phyloP scores from a whole-genome alignment of 805 yeast species.

The Ogataea ganodermae region DNA sequence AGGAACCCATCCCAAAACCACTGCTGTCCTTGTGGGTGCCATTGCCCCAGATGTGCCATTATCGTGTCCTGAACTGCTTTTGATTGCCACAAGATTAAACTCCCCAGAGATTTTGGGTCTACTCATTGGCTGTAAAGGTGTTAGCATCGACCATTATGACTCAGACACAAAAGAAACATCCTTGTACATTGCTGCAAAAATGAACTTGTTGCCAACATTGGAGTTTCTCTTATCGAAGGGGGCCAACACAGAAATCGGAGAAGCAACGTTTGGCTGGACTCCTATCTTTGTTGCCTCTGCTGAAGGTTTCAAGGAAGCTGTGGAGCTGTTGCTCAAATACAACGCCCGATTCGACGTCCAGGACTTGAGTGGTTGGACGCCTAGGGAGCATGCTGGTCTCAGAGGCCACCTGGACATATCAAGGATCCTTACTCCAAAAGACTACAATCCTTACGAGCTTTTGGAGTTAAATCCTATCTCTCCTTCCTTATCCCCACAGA shows the following conservation, averaged over 20 bases:
- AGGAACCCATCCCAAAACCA: slow-evolving; percentile 80
- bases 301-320: slow-evolving; percentile 69
- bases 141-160: slow-evolving; percentile 66
- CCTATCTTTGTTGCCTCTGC: slow-evolving; percentile 89
- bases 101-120: slow-evolving; percentile 56
- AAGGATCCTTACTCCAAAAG: slow-evolving; percentile 54
- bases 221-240: slow-evolving; percentile 53
- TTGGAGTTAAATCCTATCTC: slow-evolving; percentile 23
- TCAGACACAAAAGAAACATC: slow-evolving; percentile 72
- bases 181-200: slow-evolving; percentile 74
- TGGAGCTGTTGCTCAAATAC: slow-evolving; percentile 50
- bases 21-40: slow-evolving; percentile 55
- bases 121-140: slow-evolving; percentile 55
- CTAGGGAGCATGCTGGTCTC: slow-evolving; percentile 94
- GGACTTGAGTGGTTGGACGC: slow-evolving; percentile 94
- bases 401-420: slow-evolving; percentile 83
- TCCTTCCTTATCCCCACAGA: slow-evolving; percentile 33
- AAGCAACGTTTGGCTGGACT: slow-evolving; percentile 87
- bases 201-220: slow-evolving; percentile 56
- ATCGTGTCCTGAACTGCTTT: slow-evolving; percentile 57
- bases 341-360: slow-evolving; percentile 56
- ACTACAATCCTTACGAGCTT: slow-evolving; percentile 38
- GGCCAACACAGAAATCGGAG: slow-evolving; percentile 78
- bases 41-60: slow-evolving; percentile 40
- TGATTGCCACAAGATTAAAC: slow-evolving; percentile 69